phyloP scores from a whole-genome alignment of 2,329 filamentous ascomycete genomes.

The Trichophaea hybrida region DNA sequence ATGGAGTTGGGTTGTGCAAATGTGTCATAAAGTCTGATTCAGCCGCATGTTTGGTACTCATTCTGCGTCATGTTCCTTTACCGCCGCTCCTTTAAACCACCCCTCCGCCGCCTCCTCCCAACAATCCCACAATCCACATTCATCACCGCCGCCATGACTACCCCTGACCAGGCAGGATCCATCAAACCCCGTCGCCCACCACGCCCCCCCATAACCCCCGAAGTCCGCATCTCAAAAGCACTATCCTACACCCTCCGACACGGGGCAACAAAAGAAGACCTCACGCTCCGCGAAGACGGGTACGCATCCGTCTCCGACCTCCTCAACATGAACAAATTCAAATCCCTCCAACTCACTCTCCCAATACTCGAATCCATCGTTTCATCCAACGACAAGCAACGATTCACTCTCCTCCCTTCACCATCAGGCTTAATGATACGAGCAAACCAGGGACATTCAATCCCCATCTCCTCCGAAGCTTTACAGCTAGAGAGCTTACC shows the following conservation, averaged over 20 bases:
- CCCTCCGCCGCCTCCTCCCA: not conserved
- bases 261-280: constrained; percentile 44
- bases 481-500: constrained; percentile 42
- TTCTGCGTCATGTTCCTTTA: too few species aligned
- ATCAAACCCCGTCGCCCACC: not conserved
- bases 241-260: constrained; percentile 46
- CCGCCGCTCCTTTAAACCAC: not conserved
- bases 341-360: constrained; percentile 57
- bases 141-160: not conserved
- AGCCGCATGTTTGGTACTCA: too few species aligned
- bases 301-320: constrained; percentile 47
- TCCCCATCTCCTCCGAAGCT: constrained; percentile 55
- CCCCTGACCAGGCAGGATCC: not conserved
- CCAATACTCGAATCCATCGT: constrained; percentile 59
- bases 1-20: too few species aligned
- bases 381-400: constrained; percentile 69
- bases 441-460: constrained; percentile 87
- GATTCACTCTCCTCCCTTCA: constrained; percentile 59
- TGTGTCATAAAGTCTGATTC: too few species aligned
- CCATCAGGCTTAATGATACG: constrained; percentile 62
- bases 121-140: not conserved
- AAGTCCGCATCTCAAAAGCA: constrained; percentile 34
- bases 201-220: not conserved
- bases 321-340: constrained; percentile 46
- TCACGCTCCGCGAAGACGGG: constrained; percentile 44